Percentiles rank a stretch among this genome's conserved stretches.
Conservation (phyloP, 208 protist species). For the Wallacemonas sp. region DNA sequence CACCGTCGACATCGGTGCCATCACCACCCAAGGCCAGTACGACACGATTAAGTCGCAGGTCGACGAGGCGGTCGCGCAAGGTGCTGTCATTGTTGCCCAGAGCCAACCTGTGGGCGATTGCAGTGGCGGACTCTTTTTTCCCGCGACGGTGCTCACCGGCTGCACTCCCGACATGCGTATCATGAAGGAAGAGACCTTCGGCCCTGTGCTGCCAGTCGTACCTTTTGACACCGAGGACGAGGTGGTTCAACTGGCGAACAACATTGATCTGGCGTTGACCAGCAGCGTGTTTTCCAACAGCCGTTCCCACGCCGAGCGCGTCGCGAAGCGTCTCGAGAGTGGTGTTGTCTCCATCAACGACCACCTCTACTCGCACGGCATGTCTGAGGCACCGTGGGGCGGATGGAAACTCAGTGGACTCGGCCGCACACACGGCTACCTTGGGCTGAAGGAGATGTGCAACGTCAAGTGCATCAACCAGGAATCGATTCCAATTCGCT, state of each 20-base stretch:
- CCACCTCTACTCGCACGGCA: constrained; percentile 60
- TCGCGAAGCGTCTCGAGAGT: constrained; percentile 59
- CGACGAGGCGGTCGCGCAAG: constrained; percentile 59
- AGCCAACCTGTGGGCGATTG: constrained; percentile 45
- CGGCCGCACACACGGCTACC: constrained; percentile 77
- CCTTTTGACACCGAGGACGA: constrained; percentile 76
- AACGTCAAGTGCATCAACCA: constrained; percentile 84
- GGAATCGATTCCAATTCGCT: constrained; percentile 31
- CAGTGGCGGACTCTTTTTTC: constrained; percentile 67
- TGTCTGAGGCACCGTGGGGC: constrained; percentile 83
- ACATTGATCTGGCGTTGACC: constrained; percentile 65
- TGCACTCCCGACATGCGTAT: constrained; percentile 84
- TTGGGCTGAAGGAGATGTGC: constrained; percentile 80
- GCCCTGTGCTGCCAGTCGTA: constrained; percentile 84
- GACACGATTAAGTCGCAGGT: constrained; percentile 62
- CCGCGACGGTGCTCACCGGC: constrained; percentile 78
- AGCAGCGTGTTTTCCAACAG: constrained; percentile 75
- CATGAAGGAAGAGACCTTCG: constrained; percentile 91
- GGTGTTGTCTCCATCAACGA: constrained; percentile 89
- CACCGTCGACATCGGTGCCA: constrained; percentile 67
- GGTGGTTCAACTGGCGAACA: constrained; percentile 73
- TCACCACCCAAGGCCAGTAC: constrained; percentile 68
- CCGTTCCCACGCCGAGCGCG: constrained; percentile 18
- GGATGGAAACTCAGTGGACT: constrained; percentile 88
- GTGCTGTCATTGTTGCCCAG: constrained; percentile 68